Conservation (phyloP, 805 yeast genomes). For the Barnettozyma salicaria region DNA sequence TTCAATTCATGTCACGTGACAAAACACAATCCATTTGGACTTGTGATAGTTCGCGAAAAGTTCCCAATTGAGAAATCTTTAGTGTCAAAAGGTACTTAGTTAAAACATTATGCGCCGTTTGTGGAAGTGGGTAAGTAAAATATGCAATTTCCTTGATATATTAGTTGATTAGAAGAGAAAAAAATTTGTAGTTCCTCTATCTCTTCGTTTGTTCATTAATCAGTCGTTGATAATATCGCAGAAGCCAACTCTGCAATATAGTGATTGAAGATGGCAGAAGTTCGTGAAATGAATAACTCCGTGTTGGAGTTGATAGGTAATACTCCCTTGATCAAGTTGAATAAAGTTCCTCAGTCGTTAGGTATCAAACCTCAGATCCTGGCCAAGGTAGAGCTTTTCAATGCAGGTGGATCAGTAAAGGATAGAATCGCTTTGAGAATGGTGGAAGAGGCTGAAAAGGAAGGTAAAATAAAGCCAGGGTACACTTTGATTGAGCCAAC, state of each 20-base stretch:
- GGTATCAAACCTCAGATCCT: slow-evolving; percentile 68
- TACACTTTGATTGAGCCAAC: slow-evolving; percentile 84
- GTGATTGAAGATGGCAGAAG: slow-evolving; percentile 4
- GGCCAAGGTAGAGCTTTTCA: slow-evolving; percentile 77
- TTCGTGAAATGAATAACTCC: slow-evolving; percentile 20
- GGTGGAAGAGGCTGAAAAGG: slow-evolving; percentile 79
- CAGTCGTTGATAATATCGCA: no score
- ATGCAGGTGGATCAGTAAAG: slow-evolving; percentile 87
- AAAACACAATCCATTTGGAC: no score
- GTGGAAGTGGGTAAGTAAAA: slow-evolving; percentile 5
- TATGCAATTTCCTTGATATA: not conserved
- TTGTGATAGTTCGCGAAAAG: not conserved
- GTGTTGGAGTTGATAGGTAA: slow-evolving; percentile 77
- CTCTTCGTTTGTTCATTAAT: slow-evolving; percentile 1
- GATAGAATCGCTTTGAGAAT: slow-evolving; percentile 83
- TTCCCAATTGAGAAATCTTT: not conserved
- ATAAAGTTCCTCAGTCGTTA: slow-evolving; percentile 67
- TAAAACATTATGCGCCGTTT: slow-evolving; percentile 12
- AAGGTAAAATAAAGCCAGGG: slow-evolving; percentile 79
- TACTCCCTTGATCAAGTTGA: slow-evolving; percentile 73
- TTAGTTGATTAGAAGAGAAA: no score
- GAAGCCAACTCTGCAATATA: no score
- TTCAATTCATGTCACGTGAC: not conserved
- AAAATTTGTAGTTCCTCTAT: not conserved
- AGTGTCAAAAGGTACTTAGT: slow-evolving; percentile 10